Conservation (phyloP, 169 alveolate genomes). For the Perkinsus olseni region DNA sequence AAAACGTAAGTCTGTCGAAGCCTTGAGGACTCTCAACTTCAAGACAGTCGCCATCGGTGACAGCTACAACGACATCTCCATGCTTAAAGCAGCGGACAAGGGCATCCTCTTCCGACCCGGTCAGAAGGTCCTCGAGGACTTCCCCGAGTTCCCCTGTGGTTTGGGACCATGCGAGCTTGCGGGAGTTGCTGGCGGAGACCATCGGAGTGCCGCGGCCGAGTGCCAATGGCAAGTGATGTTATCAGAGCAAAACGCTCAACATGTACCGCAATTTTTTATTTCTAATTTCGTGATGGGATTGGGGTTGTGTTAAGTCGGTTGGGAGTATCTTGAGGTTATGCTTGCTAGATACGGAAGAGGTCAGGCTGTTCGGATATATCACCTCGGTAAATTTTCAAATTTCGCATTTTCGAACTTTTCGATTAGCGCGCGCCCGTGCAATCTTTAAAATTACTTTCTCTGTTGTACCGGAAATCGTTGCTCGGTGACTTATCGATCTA, state of each 20-base stretch:
- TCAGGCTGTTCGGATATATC: too few relatives aligned
- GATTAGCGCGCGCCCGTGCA: background rate
- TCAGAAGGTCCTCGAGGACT: background rate
- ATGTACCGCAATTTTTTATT: too few relatives aligned
- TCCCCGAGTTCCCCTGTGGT: background rate
- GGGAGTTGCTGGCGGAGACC: background rate
- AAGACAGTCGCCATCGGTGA: background rate
- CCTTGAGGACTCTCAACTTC: background rate
- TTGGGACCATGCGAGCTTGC: background rate
- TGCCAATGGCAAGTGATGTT: background rate
- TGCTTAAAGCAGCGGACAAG: background rate
- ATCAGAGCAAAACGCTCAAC: too few relatives aligned
- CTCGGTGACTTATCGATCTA: background rate
- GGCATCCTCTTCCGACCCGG: background rate
- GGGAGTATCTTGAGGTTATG: too few relatives aligned
- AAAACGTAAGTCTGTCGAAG: background rate
- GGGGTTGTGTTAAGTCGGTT: too few relatives aligned
- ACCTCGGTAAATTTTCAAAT: too few relatives aligned
- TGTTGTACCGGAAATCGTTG: too few relatives aligned
- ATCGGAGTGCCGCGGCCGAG: background rate
- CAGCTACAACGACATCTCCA: background rate
- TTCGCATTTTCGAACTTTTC: too few relatives aligned
- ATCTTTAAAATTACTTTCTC: background rate
- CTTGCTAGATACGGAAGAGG: too few relatives aligned
- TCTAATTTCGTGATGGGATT: too few relatives aligned